phyloP scores from a whole-genome alignment of 2,329 filamentous ascomycete species.

The Arthroderma sp. region DNA sequence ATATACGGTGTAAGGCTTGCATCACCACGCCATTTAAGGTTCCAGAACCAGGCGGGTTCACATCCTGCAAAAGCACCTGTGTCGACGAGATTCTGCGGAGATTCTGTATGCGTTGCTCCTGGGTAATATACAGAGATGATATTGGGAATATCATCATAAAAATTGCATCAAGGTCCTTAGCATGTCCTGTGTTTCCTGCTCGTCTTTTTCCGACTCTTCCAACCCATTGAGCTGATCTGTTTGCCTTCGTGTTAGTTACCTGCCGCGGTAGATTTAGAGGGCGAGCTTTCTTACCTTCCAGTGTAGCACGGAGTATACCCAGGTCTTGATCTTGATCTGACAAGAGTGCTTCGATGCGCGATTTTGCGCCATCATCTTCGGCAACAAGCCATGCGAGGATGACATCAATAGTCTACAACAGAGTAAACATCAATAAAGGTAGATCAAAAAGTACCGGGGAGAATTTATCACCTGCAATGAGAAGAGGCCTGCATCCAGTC shows the following conservation, averaged over 20 bases:
- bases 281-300: slow-evolving; percentile 41
- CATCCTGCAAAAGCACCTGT: too few relatives aligned
- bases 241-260: slow-evolving; percentile 3
- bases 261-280: neutral
- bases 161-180: slow-evolving; percentile 43
- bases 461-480: slow-evolving; percentile 48
- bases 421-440: neutral
- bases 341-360: slow-evolving; percentile 50
- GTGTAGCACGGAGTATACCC: slow-evolving; percentile 48
- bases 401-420: slow-evolving; percentile 53
- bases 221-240: slow-evolving; percentile 50
- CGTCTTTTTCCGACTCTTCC: slow-evolving; percentile 41
- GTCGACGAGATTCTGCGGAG: too few relatives aligned
- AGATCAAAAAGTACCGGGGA: neutral
- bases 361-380: slow-evolving; percentile 66
- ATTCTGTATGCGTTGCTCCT: neutral
- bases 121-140: slow-evolving; percentile 1
- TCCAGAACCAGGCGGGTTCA: too few relatives aligned
- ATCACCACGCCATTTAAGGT: too few relatives aligned
- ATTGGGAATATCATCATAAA: slow-evolving; percentile 9
- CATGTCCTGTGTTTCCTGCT: slow-evolving; percentile 49
- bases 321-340: slow-evolving; percentile 56
- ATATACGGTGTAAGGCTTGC: too few relatives aligned
- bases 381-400: slow-evolving; percentile 82
- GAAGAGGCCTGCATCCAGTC: slow-evolving; percentile 75